These are phyloP conservation scores for Conticribra guillardii DNA, from an alignment of 108 stramenopile species.

Conservation along the genomic window DNA sequence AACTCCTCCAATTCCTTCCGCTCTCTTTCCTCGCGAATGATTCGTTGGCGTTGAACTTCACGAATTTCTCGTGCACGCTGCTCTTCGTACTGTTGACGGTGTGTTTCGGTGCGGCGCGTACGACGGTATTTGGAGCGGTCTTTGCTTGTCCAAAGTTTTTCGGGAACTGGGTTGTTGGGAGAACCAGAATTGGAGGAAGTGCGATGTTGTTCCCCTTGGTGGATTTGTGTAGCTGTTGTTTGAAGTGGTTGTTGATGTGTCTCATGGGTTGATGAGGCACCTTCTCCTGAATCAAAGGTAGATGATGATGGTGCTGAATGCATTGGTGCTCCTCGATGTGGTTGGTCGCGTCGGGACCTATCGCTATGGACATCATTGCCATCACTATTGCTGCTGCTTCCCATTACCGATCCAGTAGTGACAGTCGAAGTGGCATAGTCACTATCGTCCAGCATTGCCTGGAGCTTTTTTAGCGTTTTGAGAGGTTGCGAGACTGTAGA, in stretches of 20 bases:
- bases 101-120: slow-evolving; percentile 47
- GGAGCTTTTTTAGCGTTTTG: slow-evolving; percentile 74
- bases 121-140: slow-evolving; percentile 78
- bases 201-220: not conserved
- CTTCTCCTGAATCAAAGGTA: not conserved
- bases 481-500: slow-evolving; percentile 63
- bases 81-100: slow-evolving; percentile 29
- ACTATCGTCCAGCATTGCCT: slow-evolving; percentile 86
- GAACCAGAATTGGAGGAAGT: not conserved
- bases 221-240: not conserved
- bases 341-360: not conserved
- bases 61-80: slow-evolving; percentile 36
- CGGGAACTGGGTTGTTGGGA: slow-evolving; percentile 5
- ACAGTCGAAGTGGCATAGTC: slow-evolving; percentile 74
- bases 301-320: not conserved
- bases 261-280: not conserved
- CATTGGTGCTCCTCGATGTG: slow-evolving; percentile 7
- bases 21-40: slow-evolving; percentile 40
- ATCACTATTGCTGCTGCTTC: slow-evolving; percentile 7
- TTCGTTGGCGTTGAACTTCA: slow-evolving; percentile 44
- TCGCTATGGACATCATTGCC: not conserved
- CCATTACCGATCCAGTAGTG: slow-evolving; percentile 14
- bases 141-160: slow-evolving; percentile 81
- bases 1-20: slow-evolving; percentile 42
- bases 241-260: not conserved